Evolutionary conservation across 179 eudicot species (phyloP).

Genomic region (Kewa caespitosa): DNA sequence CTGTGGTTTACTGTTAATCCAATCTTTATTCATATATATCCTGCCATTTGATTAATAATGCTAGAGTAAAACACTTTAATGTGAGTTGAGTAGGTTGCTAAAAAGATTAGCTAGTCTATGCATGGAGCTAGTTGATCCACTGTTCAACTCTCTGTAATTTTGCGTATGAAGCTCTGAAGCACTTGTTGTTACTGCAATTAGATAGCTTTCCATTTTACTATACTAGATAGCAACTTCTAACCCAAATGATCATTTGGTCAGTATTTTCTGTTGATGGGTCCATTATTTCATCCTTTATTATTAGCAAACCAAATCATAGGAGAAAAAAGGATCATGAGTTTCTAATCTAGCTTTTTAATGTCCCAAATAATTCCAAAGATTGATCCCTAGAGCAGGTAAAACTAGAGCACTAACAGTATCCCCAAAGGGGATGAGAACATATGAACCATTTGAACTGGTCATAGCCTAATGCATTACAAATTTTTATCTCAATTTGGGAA

Average conservation of each 20-base stretch:
- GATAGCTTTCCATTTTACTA: neutral
- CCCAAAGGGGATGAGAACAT: slow-evolving; percentile 7
- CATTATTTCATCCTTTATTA: neutral
- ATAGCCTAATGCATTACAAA: slow-evolving; percentile 15
- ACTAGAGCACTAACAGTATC: slow-evolving; percentile 33
- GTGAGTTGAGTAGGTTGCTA: neutral
- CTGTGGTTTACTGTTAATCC: too few species aligned
- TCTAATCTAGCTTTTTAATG: slow-evolving; percentile 6
- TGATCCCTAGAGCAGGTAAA: slow-evolving; percentile 62
- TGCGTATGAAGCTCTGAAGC: neutral
- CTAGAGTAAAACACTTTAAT: neutral
- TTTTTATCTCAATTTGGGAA: slow-evolving; percentile 27
- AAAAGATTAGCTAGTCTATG: neutral
- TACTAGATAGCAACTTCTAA: neutral
- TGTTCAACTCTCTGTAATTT: too few species aligned
- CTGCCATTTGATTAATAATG: neutral
- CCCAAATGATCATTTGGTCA: neutral
- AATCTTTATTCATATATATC: neutral
- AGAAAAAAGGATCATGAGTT: neutral
- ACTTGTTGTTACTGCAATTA: neutral
- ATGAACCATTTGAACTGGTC: slow-evolving; percentile 41
- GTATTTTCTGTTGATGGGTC: neutral
- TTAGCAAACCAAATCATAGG: neutral
- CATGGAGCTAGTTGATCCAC: too few species aligned
- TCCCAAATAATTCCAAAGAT: slow-evolving; percentile 1